Evolutionary conservation across 2,329 filamentous ascomycete genomes (phyloP).

Genomic region (Whalleya microplaca): DNA sequence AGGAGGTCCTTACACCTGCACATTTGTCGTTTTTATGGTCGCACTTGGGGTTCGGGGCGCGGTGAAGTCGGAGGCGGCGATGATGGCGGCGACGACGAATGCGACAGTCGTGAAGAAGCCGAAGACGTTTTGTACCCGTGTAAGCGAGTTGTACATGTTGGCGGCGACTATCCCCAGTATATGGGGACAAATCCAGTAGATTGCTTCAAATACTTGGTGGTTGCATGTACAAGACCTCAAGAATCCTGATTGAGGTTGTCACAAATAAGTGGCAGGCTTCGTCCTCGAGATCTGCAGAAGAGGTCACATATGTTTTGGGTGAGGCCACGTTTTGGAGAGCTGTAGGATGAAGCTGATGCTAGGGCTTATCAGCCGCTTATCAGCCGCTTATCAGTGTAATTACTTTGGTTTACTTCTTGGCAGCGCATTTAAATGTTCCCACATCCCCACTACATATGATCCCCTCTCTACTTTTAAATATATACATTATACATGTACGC

Average conservation of each 20-base stretch:
- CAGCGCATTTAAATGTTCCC: conserved; percentile 3
- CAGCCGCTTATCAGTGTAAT: conserved; percentile 22
- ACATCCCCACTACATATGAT: background rate
- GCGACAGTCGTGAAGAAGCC: conserved; percentile 97
- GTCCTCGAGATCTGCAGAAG: background rate
- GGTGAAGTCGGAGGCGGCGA: conserved; percentile 79
- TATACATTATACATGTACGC: too few relatives aligned
- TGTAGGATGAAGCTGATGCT: background rate
- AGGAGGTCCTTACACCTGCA: conserved; percentile 72
- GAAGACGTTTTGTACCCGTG: conserved; percentile 88
- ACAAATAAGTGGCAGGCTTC: background rate
- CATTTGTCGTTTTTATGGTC: conserved; percentile 68
- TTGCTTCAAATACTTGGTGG: background rate
- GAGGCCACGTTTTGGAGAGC: conserved; percentile 31
- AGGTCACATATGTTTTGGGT: background rate
- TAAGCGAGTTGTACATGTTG: conserved; percentile 85
- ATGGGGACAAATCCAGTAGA: background rate
- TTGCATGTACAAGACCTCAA: background rate
- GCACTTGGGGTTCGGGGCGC: conserved; percentile 69
- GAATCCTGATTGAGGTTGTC: background rate
- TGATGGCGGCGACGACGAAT: conserved; percentile 76
- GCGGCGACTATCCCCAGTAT: conserved; percentile 15
- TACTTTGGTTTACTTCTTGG: conserved; percentile 25
- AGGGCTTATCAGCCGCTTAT: conserved; percentile 27
- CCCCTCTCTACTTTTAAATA: too few relatives aligned